Conservation (phyloP, 495 filamentous ascomycete species). For the Talaromyces stipitatus region DNA sequence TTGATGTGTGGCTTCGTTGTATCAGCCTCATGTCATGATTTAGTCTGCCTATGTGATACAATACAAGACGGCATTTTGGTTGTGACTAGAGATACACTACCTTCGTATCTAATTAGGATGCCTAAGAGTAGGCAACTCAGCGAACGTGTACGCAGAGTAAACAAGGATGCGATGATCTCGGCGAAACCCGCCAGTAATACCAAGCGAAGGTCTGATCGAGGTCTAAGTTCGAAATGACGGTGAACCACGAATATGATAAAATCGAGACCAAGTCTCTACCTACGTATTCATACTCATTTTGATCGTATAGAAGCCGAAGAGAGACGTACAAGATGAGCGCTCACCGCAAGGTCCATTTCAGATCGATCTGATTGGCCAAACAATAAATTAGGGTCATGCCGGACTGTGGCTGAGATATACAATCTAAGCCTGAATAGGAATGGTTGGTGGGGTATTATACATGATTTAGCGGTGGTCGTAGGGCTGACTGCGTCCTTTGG, state of each 20-base stretch:
- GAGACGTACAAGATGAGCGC: neutral
- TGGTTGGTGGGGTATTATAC: neutral
- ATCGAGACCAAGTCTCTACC: too few relatives aligned
- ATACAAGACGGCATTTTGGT: neutral
- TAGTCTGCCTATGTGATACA: neutral
- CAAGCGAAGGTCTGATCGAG: too few relatives aligned
- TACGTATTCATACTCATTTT: neutral
- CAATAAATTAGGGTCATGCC: neutral
- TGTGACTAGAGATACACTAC: neutral
- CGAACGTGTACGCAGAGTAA: neutral
- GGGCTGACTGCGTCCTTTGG: slow-evolving; percentile 1
- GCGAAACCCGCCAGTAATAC: neutral
- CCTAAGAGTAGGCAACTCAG: neutral
- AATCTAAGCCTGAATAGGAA: neutral
- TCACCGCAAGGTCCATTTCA: neutral
- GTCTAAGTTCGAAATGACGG: neutral
- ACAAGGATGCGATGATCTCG: neutral
- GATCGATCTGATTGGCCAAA: neutral
- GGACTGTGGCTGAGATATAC: slow-evolving; percentile 6
- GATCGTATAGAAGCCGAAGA: neutral
- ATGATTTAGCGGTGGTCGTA: slow-evolving; percentile 1
- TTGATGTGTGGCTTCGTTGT: neutral
- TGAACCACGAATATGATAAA: neutral
- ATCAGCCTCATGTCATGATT: neutral
- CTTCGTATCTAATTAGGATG: neutral